A percentile compares a stretch with the other conserved stretches of the same genome.
Evolutionary conservation across 2,329 filamentous ascomycete genomes (phyloP).

Genomic region (Alternaria hordeiaustralica): DNA sequence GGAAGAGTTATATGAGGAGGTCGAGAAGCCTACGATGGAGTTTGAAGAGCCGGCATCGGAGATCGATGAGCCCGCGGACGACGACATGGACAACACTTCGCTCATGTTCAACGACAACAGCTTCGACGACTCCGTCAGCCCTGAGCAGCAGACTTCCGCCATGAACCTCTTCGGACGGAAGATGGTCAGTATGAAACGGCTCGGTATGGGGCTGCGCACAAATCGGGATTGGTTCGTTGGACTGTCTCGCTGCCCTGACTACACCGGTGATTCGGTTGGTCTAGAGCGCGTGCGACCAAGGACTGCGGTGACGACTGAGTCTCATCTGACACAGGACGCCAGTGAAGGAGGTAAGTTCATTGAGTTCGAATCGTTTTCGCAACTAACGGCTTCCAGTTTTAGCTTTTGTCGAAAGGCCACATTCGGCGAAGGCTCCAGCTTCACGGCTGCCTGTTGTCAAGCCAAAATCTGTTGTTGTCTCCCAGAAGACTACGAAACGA

Average conservation of each 20-base stretch:
- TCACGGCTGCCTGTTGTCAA: background rate
- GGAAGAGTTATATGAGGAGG: background rate
- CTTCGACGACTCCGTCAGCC: conserved; percentile 9
- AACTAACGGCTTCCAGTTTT: background rate
- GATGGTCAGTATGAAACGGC: background rate
- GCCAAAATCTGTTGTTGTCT: background rate
- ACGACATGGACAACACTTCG: background rate
- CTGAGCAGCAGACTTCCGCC: background rate
- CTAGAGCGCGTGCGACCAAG: background rate
- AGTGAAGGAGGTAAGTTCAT: background rate
- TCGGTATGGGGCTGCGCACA: background rate
- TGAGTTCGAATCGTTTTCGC: background rate
- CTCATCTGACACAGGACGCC: background rate
- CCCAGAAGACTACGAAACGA: background rate
- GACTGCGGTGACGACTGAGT: background rate
- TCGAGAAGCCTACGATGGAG: background rate
- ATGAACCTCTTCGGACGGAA: background rate
- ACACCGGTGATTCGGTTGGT: background rate
- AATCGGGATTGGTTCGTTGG: background rate
- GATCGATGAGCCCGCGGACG: background rate
- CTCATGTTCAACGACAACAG: conserved; percentile 13
- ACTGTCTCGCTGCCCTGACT: background rate
- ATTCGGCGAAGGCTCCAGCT: background rate
- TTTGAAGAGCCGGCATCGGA: background rate
- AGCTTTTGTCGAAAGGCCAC: background rate